A percentile compares a stretch with the other conserved stretches of the same genome.
Conservation (phyloP, 75 land plant genomes). For the Azolla pinnata region DNA sequence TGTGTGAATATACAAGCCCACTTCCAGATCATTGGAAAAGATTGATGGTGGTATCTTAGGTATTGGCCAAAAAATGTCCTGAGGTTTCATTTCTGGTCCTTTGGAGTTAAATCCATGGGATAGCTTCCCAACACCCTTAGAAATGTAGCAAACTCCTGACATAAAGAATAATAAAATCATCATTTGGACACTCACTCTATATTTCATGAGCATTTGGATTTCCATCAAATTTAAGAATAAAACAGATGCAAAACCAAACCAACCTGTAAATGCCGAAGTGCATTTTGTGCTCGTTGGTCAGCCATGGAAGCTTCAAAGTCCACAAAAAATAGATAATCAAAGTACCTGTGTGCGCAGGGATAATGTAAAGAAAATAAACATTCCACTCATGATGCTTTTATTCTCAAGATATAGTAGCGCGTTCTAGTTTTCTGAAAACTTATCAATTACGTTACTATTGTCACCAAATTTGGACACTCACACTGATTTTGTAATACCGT, state of each 20-base stretch:
- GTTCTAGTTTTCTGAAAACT: not conserved
- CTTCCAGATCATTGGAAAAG: too few species aligned
- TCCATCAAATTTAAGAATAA: too few species aligned
- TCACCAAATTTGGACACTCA: conserved; percentile 1
- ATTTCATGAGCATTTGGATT: too few species aligned
- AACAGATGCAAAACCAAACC: not conserved
- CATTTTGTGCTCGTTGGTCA: conserved; percentile 72
- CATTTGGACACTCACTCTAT: not conserved
- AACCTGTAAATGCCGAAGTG: conserved; percentile 64
- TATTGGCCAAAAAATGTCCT: too few species aligned
- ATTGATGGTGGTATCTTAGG: too few species aligned
- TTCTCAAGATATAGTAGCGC: too few species aligned
- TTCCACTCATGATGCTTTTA: not conserved
- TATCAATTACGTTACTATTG: not conserved
- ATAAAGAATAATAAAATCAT: not conserved
- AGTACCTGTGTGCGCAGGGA: conserved; percentile 39
- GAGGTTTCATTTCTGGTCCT: too few species aligned
- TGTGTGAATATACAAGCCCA: too few species aligned
- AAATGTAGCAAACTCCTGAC: conserved; percentile 58
- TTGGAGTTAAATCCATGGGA: conserved; percentile 37
- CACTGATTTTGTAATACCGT: conserved; percentile 57
- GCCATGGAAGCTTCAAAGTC: conserved; percentile 92
- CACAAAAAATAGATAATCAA: conserved; percentile 74
- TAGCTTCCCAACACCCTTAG: conserved; percentile 65
- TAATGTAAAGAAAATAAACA: not conserved